A percentile compares a stretch with the other conserved stretches of the same genome.
Conservation (phyloP, 176 grass and related monocot species). For the Hyparrhenia diplandra region DNA sequence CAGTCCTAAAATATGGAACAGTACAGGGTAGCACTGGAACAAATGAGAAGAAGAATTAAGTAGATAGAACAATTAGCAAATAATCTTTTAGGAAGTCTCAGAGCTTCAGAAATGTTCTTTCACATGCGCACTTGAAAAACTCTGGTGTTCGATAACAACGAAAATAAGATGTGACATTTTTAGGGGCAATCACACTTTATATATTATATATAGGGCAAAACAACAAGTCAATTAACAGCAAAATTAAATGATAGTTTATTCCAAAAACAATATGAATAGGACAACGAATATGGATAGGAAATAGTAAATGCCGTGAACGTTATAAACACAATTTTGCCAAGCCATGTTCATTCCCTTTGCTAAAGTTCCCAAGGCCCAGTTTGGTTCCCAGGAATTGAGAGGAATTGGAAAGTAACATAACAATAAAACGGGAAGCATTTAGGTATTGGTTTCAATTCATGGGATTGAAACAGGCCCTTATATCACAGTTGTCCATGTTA, state of each 20-base stretch:
- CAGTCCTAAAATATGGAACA: neutral
- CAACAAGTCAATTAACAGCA: neutral
- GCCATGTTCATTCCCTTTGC: neutral
- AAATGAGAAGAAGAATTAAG: neutral
- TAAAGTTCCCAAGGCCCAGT: neutral
- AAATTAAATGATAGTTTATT: neutral
- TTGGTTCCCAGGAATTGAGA: neutral
- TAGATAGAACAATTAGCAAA: constrained; percentile 1
- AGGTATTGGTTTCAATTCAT: neutral
- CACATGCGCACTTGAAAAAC: neutral
- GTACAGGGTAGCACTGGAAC: neutral
- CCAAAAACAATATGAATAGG: neutral
- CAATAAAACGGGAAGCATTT: neutral
- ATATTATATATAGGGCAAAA: constrained; percentile 4
- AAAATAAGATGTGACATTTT: neutral
- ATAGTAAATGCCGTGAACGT: neutral
- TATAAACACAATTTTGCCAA: neutral
- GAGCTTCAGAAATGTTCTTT: constrained; percentile 7
- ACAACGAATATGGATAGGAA: neutral
- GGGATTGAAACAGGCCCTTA: neutral
- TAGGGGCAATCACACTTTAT: neutral
- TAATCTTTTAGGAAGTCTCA: neutral
- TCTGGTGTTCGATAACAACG: neutral
- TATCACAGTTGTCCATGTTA: neutral
- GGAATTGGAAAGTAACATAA: neutral